Evolutionary conservation across 306 rosid species (phyloP), one percentile per base, ranked within the genome.

Genomic region (Cucumis melo): DNA sequence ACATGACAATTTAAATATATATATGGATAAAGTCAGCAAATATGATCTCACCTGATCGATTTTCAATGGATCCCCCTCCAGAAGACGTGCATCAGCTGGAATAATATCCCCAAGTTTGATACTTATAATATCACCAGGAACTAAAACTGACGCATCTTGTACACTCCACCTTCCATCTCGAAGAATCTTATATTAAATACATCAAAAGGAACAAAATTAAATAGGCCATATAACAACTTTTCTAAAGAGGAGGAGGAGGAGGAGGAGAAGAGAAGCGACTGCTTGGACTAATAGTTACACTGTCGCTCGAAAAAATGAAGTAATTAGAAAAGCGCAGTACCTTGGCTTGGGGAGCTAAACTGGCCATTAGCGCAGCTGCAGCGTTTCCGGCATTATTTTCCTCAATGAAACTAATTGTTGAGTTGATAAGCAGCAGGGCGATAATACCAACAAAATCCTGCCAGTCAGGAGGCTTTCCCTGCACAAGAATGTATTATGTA

Each of bases 81-180:
- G 97, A 80, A 94, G 97, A 71, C 98, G 96, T 66, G 97, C 90
- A 85, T 94, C 98, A 1, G 97, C 98, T 1, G 98, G 89, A 78
- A 94, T 42, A 55, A 94, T 94, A 82, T 93, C 98, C 66, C 98
- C 98, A 19, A 93, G 94, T 80, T 93, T 93, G 81, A 93, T 85
- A 50, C 97, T 94, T 78, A 94, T 41, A 56, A 94, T 79, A 84
- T 94, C 98, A 84, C 98, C 98, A 0, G 98, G 98, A 72, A 94
- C 98, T 59, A 94, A 85, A 55, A 81, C 80, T 7, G 93, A 81
- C 10, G 98, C 95, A 81, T 94, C 98, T 77, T 90, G 92, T 75
- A 90, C 98, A 20, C 21, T 85, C 98, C 98, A 94, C 86, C 98
- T 90, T 82, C 97, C 96, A 84, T 94, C 97, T 82, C 98, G 89